A percentile compares a stretch with the other conserved stretches of the same genome.
Conservation (phyloP, 2,329 filamentous ascomycete genomes). For the Pseudophaeomoniella oleicola region DNA sequence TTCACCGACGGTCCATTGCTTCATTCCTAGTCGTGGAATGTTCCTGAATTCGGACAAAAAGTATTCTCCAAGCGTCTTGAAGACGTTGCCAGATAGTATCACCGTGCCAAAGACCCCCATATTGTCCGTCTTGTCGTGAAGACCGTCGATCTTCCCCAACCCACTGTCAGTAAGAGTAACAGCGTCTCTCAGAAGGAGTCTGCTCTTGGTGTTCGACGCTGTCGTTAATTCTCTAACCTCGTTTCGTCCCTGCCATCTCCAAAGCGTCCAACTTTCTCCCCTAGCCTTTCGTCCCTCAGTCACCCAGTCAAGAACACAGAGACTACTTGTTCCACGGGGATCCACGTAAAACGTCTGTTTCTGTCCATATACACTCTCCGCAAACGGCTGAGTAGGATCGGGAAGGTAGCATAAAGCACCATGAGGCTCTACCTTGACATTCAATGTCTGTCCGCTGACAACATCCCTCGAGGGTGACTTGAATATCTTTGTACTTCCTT, state of each 20-base stretch:
- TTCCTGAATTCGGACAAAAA: slow-evolving; percentile 66
- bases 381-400: slow-evolving; percentile 87
- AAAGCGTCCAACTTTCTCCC: slow-evolving; percentile 79
- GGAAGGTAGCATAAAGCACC: slow-evolving; percentile 54
- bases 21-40: slow-evolving; percentile 66
- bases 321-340: slow-evolving; percentile 31
- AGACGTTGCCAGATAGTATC: slow-evolving; percentile 60
- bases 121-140: slow-evolving; percentile 24
- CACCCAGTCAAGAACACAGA: slow-evolving; percentile 90
- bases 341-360: slow-evolving; percentile 59
- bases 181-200: slow-evolving; percentile 72
- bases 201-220: slow-evolving; percentile 23
- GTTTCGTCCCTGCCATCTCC: slow-evolving; percentile 67
- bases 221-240: slow-evolving; percentile 46
- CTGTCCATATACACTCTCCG: slow-evolving; percentile 70
- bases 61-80: slow-evolving; percentile 52
- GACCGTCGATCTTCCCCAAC: slow-evolving; percentile 16
- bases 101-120: slow-evolving; percentile 66
- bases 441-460: slow-evolving; percentile 31
- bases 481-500: slow-evolving; percentile 91
- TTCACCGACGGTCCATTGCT: slow-evolving; percentile 47
- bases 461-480: slow-evolving; percentile 43
- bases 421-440: slow-evolving; percentile 30
- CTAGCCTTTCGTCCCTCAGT: slow-evolving; percentile 72
- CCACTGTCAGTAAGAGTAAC: slow-evolving; percentile 53